Conservation (phyloP, 2,329 filamentous ascomycete genomes). For the Xylogone sp. region DNA sequence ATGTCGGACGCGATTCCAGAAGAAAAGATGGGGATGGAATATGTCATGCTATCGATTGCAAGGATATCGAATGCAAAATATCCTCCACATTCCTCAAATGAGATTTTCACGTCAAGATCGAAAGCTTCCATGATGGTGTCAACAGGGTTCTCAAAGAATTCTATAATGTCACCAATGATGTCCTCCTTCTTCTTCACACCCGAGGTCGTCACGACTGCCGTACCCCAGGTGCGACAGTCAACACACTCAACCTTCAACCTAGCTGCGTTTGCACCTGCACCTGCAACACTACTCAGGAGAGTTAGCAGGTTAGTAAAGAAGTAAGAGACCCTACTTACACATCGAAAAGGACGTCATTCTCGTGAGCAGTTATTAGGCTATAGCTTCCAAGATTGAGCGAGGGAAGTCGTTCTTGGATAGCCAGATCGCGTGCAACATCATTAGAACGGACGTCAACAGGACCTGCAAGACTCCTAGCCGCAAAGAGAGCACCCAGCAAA, state of each 20-base stretch:
- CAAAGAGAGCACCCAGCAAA: conserved; percentile 2
- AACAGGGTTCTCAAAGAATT: conserved; percentile 14
- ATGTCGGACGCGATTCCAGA: conserved; percentile 10
- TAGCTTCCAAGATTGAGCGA: conserved; percentile 7
- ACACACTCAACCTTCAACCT: conserved; percentile 11
- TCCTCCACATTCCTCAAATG: conserved; percentile 15
- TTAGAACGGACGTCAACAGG: conserved; percentile 2
- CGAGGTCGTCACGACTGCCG: conserved; percentile 15
- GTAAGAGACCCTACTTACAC: conserved; percentile 8
- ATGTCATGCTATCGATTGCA: conserved; percentile 10
- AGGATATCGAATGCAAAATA: conserved; percentile 16
- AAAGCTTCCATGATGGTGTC: conserved; percentile 11
- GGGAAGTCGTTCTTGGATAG: neutral
- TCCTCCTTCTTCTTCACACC: conserved; percentile 12
- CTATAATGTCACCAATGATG: conserved; percentile 10
- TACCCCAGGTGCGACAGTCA: conserved; percentile 20
- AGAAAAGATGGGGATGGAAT: conserved; percentile 15
- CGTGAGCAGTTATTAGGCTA: conserved; percentile 7
- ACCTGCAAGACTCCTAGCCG: conserved; percentile 1
- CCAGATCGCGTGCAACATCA: neutral
- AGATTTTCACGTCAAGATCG: conserved; percentile 15
- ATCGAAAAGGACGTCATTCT: conserved; percentile 15
- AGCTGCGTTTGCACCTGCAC: conserved; percentile 8
- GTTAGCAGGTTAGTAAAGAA: neutral
- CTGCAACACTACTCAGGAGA: neutral